Conservation (phyloP, 2,329 filamentous ascomycete genomes). For the Fusarium papillatum region DNA sequence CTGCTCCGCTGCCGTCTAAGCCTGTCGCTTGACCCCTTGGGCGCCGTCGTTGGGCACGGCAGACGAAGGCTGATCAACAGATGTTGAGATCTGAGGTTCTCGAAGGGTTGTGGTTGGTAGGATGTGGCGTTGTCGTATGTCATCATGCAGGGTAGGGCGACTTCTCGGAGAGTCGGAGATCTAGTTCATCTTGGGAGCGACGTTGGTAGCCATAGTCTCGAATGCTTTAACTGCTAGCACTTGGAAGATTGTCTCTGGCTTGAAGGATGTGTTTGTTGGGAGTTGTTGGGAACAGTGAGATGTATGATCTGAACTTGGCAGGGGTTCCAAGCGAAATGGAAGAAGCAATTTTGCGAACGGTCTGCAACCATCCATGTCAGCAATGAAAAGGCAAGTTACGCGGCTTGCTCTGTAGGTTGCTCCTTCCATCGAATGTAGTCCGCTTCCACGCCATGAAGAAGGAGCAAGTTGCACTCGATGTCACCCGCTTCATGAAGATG, state of each 20-base stretch:
- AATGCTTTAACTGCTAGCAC: background rate
- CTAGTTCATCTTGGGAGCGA: background rate
- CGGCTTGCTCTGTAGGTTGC: background rate
- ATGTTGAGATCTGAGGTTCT: constrained; percentile 6
- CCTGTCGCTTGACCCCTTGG: background rate
- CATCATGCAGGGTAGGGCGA: constrained; percentile 21
- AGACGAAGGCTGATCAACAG: background rate
- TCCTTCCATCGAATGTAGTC: background rate
- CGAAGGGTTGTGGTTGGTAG: background rate
- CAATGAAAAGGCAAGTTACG: background rate
- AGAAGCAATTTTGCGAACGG: background rate
- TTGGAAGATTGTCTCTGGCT: background rate
- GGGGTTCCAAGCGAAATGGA: background rate
- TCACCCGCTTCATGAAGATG: background rate
- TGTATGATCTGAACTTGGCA: background rate
- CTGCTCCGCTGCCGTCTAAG: background rate
- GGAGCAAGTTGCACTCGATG: background rate
- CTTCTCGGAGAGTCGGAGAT: constrained; percentile 27
- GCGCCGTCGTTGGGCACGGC: constrained; percentile 1
- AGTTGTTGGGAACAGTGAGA: background rate
- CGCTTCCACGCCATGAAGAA: background rate
- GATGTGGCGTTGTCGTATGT: background rate
- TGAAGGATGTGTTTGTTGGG: background rate
- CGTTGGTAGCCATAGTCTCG: background rate
- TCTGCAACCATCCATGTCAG: background rate